phyloP scores from a whole-genome alignment of 345 rosid genomes.

The Durio zibethinus region DNA sequence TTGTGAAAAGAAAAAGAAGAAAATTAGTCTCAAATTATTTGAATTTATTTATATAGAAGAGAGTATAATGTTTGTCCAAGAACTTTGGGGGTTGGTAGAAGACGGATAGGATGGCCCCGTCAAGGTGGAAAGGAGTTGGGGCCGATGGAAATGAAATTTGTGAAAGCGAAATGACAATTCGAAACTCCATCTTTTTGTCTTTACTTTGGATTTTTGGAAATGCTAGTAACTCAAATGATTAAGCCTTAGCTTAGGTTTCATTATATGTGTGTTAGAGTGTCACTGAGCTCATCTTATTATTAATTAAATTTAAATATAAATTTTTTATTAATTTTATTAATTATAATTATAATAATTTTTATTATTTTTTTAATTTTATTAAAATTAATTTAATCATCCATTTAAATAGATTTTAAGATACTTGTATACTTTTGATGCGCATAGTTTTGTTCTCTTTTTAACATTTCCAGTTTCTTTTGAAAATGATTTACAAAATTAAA shows the following conservation, averaged over 20 bases:
- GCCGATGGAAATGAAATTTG: background rate
- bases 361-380: too few species aligned
- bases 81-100: background rate
- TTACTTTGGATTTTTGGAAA: constrained; percentile 13
- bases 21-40: too few species aligned
- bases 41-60: too few species aligned
- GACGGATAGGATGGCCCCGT: background rate
- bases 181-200: background rate
- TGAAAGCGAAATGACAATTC: background rate
- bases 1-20: background rate
- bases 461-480: constrained; percentile 5
- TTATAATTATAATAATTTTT: too few species aligned
- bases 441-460: background rate
- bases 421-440: constrained; percentile 29
- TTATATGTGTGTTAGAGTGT: too few species aligned
- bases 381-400: too few species aligned
- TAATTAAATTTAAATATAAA: too few species aligned
- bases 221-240: constrained; percentile 20
- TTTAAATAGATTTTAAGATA: too few species aligned
- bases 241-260: too few species aligned
- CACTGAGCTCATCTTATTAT: too few species aligned
- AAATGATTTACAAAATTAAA: background rate
- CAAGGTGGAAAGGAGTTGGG: background rate
- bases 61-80: background rate
- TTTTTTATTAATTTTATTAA: too few species aligned